Percentiles rank a stretch among this genome's conserved stretches.
Conservation (phyloP, 139 green algal genomes). For the Volvox africanus region DNA sequence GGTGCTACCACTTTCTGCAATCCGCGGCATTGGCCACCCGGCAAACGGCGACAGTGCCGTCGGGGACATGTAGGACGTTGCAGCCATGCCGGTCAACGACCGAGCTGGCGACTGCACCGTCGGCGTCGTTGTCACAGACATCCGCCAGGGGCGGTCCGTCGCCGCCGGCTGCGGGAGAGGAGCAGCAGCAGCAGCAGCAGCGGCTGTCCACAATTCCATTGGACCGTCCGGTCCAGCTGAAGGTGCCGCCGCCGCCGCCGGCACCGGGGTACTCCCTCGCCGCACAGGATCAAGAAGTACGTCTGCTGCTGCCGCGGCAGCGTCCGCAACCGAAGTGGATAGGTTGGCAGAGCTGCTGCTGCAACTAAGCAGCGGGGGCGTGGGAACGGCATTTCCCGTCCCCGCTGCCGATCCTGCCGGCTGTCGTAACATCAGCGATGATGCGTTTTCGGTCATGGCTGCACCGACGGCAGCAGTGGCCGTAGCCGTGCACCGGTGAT, state of each 20-base stretch:
- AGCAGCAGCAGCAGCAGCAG: background rate
- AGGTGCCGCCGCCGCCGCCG: background rate
- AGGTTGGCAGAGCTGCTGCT: slow-evolving; percentile 2
- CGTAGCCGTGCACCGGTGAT: too few relatives aligned
- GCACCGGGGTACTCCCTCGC: background rate
- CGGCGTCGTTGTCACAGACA: background rate
- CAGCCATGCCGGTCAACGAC: background rate
- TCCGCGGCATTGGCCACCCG: slow-evolving; percentile 2
- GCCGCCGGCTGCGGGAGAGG: background rate
- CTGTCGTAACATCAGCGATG: background rate
- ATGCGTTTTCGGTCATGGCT: background rate
- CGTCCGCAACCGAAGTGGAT: background rate
- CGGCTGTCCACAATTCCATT: background rate
- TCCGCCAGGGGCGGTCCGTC: background rate
- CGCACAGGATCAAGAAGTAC: background rate
- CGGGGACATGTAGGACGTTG: background rate
- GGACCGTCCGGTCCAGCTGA: background rate
- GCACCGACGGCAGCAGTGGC: background rate
- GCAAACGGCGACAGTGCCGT: background rate
- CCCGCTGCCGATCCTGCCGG: background rate
- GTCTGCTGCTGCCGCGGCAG: background rate
- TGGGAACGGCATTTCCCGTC: background rate
- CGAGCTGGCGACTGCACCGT: background rate
- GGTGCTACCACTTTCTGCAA: slow-evolving; percentile 17
- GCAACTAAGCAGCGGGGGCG: background rate